Base-by-base conservation (phyloP, 106 monocot genomes). In the Platanthera guangdongensis region DNA sequence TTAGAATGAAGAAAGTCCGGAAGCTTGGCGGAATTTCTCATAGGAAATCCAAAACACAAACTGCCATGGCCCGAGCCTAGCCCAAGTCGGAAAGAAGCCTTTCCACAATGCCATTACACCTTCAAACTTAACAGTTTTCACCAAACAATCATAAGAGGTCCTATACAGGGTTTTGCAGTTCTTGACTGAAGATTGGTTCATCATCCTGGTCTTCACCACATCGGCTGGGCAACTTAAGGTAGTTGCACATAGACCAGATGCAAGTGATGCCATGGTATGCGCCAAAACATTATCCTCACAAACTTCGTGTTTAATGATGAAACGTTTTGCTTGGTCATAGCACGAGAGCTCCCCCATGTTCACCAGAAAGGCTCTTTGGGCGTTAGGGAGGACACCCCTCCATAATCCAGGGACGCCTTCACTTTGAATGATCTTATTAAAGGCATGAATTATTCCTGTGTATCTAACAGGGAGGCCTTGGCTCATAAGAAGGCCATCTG, bases 261-360 rank as follows among this genome's bases (percentile, higher is more conserved):
- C 85, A 18, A 91, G 47, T 2, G 95, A 96, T 48, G 95, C 88
- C 73, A 93, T 68, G 32, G 92, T 83, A 74, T 96, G 95, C 5
- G 93, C 90, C 32, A 74, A 87, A 45, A 80, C 67, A 75, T 90
- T 87, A 72, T 96, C 95, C 1, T 76, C 76, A 32, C 85, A 91
- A 15, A 93, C 82, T 15, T 82, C 10, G 60, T 86, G 78, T 10
- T 57, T 39, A 15, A 96, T 80, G 52, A 96, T 83, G 69, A 87
- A 82, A 73, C 75, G 87, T 80, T 96, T 96, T 21, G 93, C 88
- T 13, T 92, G 82, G 79, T 96, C 95, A 64, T 96, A 96, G 82
- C 95, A 96, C 51, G 95, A 80, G 8, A 96, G 78, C 67, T 96
- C 95, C 30, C 93, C 95, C 90, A 96, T 93, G 79, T 96, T 96